Evolutionary conservation across 495 filamentous ascomycete species (phyloP), one percentile per base, ranked within the genome.

Genomic region (Monascus purpureus): DNA sequence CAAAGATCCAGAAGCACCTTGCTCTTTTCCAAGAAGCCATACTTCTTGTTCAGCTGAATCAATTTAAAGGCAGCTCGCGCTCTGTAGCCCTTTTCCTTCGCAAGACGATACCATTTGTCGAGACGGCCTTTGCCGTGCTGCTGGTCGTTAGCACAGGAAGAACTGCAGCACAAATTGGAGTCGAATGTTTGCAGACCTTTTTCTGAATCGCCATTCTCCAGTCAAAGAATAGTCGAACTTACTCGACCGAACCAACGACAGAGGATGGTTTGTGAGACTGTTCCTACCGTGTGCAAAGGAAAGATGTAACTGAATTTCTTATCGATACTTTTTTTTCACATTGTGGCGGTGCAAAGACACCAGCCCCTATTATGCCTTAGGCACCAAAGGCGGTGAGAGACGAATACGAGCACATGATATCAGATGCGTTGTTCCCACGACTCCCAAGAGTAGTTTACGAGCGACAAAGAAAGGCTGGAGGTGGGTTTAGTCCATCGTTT

Each of bases 1-100:
- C 90, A 99, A 38, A 99, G 80, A 77, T 99, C 90, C 38, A 99
- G 66, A 25, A 93, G 65, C 34, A 96, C 92, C 59, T 82, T 94
- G 57, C 83, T 86, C 64, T 88, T 87, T 55, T 95, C 85, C 38
- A 99, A 67, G 58, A 99, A 96, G 38, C 83, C 78, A 77, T 92
- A 96, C 49, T 93, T 96, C 61, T 94, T 93, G 64, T 99, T 99
- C 44, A 99, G 67, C 53, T 99, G 90, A 35, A 99, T 86, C 41
- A 99, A 57, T 65, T 99, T 99, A 74, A 99, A 99, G 6, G 90
- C 90, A 43, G 90, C 86, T 61, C 90, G 71, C 25, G 90, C 92
- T 43, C 90, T 66, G 61, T 99, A 99, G 32, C 92, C 90, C 60
- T 96, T 96, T 55, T 99, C 90, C 55, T 96, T 96, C 37, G 90